Evolutionary conservation across 305 asterid species (phyloP), one percentile per base, ranked within the genome.

Genomic region (Rubia occidens): DNA sequence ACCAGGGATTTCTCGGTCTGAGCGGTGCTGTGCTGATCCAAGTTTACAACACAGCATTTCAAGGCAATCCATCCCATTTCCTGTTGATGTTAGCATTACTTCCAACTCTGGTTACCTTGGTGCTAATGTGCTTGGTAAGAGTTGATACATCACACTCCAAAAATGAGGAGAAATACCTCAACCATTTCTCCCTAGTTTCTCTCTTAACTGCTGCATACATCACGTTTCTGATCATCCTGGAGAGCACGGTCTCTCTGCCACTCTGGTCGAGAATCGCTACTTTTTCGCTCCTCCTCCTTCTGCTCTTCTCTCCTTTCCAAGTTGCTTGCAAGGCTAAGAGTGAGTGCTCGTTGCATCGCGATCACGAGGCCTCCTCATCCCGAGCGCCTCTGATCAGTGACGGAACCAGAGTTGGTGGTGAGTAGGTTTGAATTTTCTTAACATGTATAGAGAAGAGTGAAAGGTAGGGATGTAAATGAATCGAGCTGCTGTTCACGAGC

Each of bases 1-100:
- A 55, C 61, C 90, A 93, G 98, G 98, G 98, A 18, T 93, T 86
- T 76, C 89, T 93, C 65, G 98, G 98, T 5, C 79, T 93, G 71
- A 90, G 98, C 76, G 98, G 98, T 71, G 95, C 98, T 70, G 72
- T 93, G 18, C 81, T 90, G 39, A 83, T 93, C 66, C 98, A 93
- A 79, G 79, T 87, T 14, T 88, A 90, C 77, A 84, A 84, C 59
- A 76, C 91, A 58, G 56, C 90, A 81, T 93, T 85, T 74, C 72
- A 82, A 35, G 89, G 85, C 64, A 76, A 81, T 77, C 97, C 96
- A 11, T 78, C 83, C 80, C 84, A 85, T 47, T 88, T 93, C 80
- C 75, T 93, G 40, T 79, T 93, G 51, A 86, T 88, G 78, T 89
- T 93, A 29, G 89, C 98, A 7, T n/a, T 88, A 13, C 59, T 85